phyloP scores from a whole-genome alignment of 116 monocot species.

The Cymodocea nodosa region DNA sequence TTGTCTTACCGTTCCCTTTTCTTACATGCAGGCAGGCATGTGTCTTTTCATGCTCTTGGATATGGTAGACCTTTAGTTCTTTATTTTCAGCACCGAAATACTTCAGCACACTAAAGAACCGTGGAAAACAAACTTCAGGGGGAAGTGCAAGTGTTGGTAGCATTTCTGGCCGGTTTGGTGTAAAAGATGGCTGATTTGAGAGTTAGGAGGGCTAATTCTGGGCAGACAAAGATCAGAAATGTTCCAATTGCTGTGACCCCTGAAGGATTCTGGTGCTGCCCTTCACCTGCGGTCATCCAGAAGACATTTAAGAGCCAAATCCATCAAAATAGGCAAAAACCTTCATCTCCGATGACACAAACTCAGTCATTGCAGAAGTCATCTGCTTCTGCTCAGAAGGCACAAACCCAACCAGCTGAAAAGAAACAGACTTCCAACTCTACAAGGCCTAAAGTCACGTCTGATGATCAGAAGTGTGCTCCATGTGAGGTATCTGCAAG shows the following conservation, averaged over 20 bases:
- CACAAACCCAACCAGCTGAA: slow-evolving; percentile 21
- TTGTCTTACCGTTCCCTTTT: not conserved
- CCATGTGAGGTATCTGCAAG: slow-evolving; percentile 15
- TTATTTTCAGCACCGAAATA: not conserved
- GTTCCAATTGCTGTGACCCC: slow-evolving; percentile 95
- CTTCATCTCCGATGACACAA: slow-evolving; percentile 11
- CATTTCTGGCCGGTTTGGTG: not conserved
- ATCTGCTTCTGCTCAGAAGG: slow-evolving; percentile 27
- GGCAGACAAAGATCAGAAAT: slow-evolving; percentile 65
- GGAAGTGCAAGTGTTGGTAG: not conserved
- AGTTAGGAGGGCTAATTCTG: slow-evolving; percentile 43
- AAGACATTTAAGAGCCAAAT: slow-evolving; percentile 65
- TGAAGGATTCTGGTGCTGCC: slow-evolving; percentile 98
- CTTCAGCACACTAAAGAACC: not conserved
- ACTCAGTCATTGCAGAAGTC: not conserved
- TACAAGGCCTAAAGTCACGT: slow-evolving; percentile 26
- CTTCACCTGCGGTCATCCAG: slow-evolving; percentile 67
- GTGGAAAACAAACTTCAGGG: not conserved
- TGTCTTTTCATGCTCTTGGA: not conserved
- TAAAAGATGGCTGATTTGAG: slow-evolving; percentile 56
- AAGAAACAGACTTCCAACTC: slow-evolving; percentile 26
- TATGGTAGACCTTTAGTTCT: not conserved
- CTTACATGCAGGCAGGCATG: slow-evolving; percentile 6
- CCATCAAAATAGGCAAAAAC: slow-evolving; percentile 41
- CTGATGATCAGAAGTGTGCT: slow-evolving; percentile 45